Percentiles rank a stretch among this genome's conserved stretches.
Evolutionary conservation across 1,284 basidiomycete genomes (phyloP).

Genomic region (Apiotrichum brassicae): DNA sequence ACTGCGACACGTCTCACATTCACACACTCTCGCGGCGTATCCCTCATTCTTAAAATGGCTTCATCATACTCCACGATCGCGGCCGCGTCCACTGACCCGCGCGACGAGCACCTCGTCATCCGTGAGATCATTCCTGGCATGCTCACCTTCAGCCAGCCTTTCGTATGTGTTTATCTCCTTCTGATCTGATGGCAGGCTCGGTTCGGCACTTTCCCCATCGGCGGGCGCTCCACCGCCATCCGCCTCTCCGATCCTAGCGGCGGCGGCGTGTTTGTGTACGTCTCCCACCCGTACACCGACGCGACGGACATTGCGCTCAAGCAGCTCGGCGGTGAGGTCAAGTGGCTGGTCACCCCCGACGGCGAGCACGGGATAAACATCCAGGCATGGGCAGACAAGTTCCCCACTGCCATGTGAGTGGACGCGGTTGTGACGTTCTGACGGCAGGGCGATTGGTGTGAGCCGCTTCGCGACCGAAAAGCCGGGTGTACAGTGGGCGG

Average conservation of each 20-base stretch:
- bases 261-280: conserved; percentile 75
- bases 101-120: conserved; percentile 39
- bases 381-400: conserved; percentile 52
- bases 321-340: conserved; percentile 65
- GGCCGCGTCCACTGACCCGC: conserved; percentile 22
- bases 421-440: background rate
- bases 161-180: conserved; percentile 25
- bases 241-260: conserved; percentile 52
- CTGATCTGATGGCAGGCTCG: conserved; percentile 44
- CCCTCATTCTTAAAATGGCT: no score
- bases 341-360: conserved; percentile 53
- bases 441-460: conserved; percentile 47
- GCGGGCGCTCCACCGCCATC: conserved; percentile 77
- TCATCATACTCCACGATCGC: conserved; percentile 10
- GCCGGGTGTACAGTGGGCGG: conserved; percentile 47
- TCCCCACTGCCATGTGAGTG: conserved; percentile 62
- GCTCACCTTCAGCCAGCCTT: conserved; percentile 46
- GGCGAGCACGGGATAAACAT: conserved; percentile 50
- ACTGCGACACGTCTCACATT: no score
- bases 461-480: conserved; percentile 45
- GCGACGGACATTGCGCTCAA: conserved; percentile 67
- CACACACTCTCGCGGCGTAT: no score
- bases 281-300: conserved; percentile 69
- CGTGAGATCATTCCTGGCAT: conserved; percentile 41
- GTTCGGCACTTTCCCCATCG: conserved; percentile 63